Conservation (phyloP, 2,329 filamentous ascomycete species). For the Westerdykella sp. region DNA sequence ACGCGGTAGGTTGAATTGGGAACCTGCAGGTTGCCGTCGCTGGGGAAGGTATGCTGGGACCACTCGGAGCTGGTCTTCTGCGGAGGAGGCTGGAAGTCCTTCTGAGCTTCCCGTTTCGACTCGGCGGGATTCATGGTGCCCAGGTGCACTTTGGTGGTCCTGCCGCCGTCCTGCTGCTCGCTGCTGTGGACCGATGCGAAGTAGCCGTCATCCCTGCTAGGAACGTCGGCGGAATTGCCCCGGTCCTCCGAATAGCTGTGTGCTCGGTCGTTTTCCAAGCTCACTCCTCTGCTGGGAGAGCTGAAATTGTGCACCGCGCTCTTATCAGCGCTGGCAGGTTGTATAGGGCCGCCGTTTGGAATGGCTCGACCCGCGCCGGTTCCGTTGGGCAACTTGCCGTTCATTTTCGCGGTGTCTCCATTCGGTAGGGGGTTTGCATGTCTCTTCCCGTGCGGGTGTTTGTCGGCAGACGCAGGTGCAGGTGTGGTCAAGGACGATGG, state of each 20-base stretch:
- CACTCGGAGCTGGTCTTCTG: slow-evolving; percentile 12
- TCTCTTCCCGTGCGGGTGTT: slow-evolving; percentile 15
- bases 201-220: slow-evolving; percentile 42
- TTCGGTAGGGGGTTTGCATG: slow-evolving; percentile 21
- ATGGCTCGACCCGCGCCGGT: slow-evolving; percentile 20
- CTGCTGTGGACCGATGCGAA: slow-evolving; percentile 37
- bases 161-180: slow-evolving; percentile 31
- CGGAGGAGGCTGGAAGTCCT: slow-evolving; percentile 18
- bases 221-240: slow-evolving; percentile 20
- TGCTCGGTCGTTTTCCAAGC: slow-evolving; percentile 16
- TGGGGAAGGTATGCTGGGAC: slow-evolving; percentile 7
- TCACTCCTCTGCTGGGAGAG: slow-evolving; percentile 13
- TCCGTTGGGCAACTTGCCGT: slow-evolving; percentile 31
- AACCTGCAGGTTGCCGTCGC: slow-evolving; percentile 34
- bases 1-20: slow-evolving; percentile 42
- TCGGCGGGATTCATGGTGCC: slow-evolving; percentile 22
- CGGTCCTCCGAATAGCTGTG: slow-evolving; percentile 20
- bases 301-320: slow-evolving; percentile 34
- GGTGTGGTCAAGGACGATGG: slow-evolving; percentile 20
- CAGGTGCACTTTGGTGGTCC: slow-evolving; percentile 34
- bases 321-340: slow-evolving; percentile 29
- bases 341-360: slow-evolving; percentile 32
- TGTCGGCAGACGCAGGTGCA: slow-evolving; percentile 24
- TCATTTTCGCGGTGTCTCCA: slow-evolving; percentile 24
- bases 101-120: slow-evolving; percentile 25